Percentiles rank a stretch among this genome's conserved stretches.
Conservation (phyloP, 345 rosid genomes). For the Lagerstroemia speciosa region DNA sequence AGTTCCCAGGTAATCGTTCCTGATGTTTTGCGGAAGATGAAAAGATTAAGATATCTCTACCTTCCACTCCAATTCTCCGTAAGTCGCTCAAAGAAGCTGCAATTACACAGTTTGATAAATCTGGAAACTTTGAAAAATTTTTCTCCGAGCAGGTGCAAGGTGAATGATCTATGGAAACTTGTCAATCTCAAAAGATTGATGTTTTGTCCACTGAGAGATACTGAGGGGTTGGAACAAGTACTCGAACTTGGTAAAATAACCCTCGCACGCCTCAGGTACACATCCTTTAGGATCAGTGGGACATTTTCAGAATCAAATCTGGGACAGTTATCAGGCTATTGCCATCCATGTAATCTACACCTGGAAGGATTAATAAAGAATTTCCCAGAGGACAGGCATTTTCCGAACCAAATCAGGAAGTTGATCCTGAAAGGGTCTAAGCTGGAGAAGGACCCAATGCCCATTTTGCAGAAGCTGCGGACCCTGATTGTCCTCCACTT, state of each 20-base stretch:
- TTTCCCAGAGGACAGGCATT: slow-evolving; percentile 18
- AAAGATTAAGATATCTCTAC: slow-evolving; percentile 14
- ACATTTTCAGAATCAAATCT: background rate
- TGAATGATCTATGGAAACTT: slow-evolving; percentile 4
- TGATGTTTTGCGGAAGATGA: slow-evolving; percentile 20
- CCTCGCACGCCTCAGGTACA: too few relatives aligned
- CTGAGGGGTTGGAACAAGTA: background rate
- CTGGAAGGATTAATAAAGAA: slow-evolving; percentile 9
- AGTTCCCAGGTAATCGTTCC: background rate
- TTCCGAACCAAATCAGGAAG: slow-evolving; percentile 9
- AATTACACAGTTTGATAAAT: slow-evolving; percentile 5
- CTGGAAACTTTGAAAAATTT: slow-evolving; percentile 19
- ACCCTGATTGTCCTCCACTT: slow-evolving; percentile 19
- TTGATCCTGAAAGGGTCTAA: slow-evolving; percentile 21
- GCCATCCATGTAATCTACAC: slow-evolving; percentile 1
- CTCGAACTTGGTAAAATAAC: too few relatives aligned
- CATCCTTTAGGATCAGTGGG: fast-evolving
- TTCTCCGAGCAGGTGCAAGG: slow-evolving; percentile 3
- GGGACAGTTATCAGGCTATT: slow-evolving; percentile 3
- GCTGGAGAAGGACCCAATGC: slow-evolving; percentile 34
- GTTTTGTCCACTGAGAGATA: background rate
- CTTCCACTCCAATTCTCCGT: slow-evolving; percentile 6
- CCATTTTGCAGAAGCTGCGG: slow-evolving; percentile 31
- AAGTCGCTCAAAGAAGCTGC: slow-evolving; percentile 6
- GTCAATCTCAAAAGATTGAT: slow-evolving; percentile 10